phyloP scores from a whole-genome alignment of 306 rosid genomes.

The Medicago lupulina region DNA sequence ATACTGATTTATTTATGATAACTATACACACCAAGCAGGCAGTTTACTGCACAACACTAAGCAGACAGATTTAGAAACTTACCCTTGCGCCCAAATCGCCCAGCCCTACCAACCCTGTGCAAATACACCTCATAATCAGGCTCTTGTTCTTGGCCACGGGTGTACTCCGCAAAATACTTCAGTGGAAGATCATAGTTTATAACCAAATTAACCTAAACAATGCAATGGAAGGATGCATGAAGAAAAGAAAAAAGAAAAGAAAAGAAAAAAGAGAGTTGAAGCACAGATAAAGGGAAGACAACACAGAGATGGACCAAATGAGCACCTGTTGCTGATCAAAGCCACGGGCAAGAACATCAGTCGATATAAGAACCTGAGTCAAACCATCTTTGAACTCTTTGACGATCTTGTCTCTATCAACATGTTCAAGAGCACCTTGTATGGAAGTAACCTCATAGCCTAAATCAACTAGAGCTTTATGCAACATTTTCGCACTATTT shows the following conservation, averaged over 20 bases:
- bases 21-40: background rate
- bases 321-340: slow-evolving; percentile 90
- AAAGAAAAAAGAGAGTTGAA: background rate
- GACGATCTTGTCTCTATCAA: slow-evolving; percentile 78
- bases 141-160: slow-evolving; percentile 43
- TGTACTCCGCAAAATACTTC: slow-evolving; percentile 46
- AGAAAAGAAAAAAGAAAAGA: background rate
- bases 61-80: slow-evolving; percentile 32
- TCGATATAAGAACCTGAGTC: slow-evolving; percentile 84
- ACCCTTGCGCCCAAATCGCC: slow-evolving; percentile 95
- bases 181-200: slow-evolving; percentile 85
- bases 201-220: slow-evolving; percentile 76
- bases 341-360: slow-evolving; percentile 84
- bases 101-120: slow-evolving; percentile 91
- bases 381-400: slow-evolving; percentile 84
- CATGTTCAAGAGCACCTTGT: slow-evolving; percentile 69
- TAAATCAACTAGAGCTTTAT: slow-evolving; percentile 58
- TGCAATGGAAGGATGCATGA: slow-evolving; percentile 18
- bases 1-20: background rate
- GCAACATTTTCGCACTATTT: slow-evolving; percentile 69
- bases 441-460: slow-evolving; percentile 81
- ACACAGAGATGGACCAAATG: background rate
- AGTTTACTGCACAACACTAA: background rate
- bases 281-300: background rate
- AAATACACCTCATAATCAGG: slow-evolving; percentile 89